Percentiles rank a stretch among this genome's conserved stretches.
phyloP scores from a whole-genome alignment of 768 basidiomycete species.

The Pilatotrama ljubarskyi region DNA sequence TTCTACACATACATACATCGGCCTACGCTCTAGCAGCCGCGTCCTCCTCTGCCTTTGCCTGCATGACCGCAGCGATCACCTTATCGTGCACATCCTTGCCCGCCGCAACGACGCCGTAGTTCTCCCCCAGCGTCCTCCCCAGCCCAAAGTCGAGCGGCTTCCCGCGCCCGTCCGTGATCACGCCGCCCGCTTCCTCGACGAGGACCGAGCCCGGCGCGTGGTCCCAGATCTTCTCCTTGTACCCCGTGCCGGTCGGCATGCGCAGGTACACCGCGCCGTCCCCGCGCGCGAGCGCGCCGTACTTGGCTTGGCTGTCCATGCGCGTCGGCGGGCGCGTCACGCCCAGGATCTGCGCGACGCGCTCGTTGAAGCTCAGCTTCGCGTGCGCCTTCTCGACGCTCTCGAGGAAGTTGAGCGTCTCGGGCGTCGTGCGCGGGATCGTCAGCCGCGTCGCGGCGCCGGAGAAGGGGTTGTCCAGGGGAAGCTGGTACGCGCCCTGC shows the following conservation, averaged over 20 bases:
- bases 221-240: conserved; percentile 98
- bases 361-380: conserved; percentile 79
- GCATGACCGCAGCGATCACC: conserved; percentile 74
- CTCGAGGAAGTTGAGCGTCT: conserved; percentile 74
- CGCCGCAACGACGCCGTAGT: conserved; percentile 86
- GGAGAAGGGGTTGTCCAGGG: conserved; percentile 50
- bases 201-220: conserved; percentile 87
- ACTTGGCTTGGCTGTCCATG: conserved; percentile 98
- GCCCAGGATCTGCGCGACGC: conserved; percentile 64
- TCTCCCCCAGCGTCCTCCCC: conserved; percentile 82
- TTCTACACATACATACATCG: not conserved
- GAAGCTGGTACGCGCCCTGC: conserved; percentile 77
- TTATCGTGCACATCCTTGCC: conserved; percentile 66
- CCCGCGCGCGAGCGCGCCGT: conserved; percentile 81
- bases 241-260: conserved; percentile 76
- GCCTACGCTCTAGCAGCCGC: conserved; percentile 6
- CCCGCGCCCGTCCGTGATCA: conserved; percentile 85
- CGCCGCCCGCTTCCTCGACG: conserved; percentile 85
- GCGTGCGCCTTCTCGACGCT: conserved; percentile 92
- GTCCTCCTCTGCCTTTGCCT: conserved; percentile 43
- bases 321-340: conserved; percentile 67
- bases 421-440: conserved; percentile 52
- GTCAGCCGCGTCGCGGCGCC: conserved; percentile 47
- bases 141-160: conserved; percentile 79
- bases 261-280: conserved; percentile 83